Conservation (phyloP, 148 eudicot species). For the Rhododendron griersonianum region DNA sequence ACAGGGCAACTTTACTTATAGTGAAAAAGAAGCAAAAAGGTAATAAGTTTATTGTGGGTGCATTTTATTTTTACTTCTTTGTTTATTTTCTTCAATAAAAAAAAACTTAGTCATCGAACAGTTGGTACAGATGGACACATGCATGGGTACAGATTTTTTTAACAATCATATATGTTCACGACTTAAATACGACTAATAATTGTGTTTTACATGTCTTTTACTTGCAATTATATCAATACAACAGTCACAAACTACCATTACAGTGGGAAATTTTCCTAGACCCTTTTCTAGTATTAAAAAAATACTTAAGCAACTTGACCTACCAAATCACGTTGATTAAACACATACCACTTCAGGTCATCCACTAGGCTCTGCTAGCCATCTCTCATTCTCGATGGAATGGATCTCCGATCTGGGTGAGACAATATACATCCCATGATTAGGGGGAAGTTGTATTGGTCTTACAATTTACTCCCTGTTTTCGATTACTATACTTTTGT, state of each 20-base stretch:
- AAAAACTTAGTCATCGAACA: neutral
- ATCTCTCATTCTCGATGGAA: neutral
- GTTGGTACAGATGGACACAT: neutral
- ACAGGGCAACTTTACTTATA: constrained; percentile 19
- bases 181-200: neutral
- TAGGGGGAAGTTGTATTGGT: neutral
- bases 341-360: neutral
- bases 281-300: neutral
- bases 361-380: neutral
- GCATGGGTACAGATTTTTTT: neutral
- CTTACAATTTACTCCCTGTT: neutral
- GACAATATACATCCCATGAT: neutral
- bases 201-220: neutral
- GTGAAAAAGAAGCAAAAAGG: constrained; percentile 41
- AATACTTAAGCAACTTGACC: neutral
- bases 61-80: neutral
- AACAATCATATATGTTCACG: neutral
- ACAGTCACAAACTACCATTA: neutral
- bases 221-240: neutral
- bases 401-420: neutral
- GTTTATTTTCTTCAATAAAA: neutral
- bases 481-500: neutral
- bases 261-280: neutral
- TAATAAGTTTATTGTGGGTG: constrained; percentile 5
- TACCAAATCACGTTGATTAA: neutral